Evolutionary conservation across 129 eudicot genomes (phyloP).

Genomic region (Centaurea solstitialis): DNA sequence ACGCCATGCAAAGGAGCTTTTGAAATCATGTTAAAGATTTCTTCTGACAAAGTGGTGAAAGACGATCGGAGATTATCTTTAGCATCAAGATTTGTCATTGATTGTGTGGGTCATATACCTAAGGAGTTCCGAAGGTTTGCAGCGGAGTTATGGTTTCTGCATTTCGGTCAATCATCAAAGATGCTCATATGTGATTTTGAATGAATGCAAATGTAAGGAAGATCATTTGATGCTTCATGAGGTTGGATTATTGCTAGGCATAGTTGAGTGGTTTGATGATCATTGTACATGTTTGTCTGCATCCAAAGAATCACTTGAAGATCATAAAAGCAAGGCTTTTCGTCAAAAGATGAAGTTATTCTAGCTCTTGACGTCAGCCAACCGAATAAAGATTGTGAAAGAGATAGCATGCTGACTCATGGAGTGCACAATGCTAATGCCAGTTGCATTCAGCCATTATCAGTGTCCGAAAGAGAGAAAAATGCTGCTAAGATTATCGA

Average conservation of each 20-base stretch:
- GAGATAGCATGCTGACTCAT: conserved; percentile 12
- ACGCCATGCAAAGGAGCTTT: conserved; percentile 65
- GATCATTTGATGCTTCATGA: conserved; percentile 80
- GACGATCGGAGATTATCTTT: conserved; percentile 22
- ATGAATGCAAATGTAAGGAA: conserved; percentile 52
- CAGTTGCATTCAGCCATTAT: conserved; percentile 10
- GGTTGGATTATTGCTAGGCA: conserved; percentile 75
- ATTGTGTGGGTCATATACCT: conserved; percentile 70
- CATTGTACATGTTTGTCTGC: conserved; percentile 33
- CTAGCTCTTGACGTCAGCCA: conserved; percentile 25
- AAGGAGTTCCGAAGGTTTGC: conserved; percentile 69
- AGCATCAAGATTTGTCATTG: conserved; percentile 60
- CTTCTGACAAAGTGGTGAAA: conserved; percentile 29
- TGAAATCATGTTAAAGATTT: conserved; percentile 47
- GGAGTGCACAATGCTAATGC: conserved; percentile 21
- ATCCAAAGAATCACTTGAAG: conserved; percentile 24
- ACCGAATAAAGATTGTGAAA: conserved; percentile 17
- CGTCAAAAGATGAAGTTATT: conserved; percentile 9
- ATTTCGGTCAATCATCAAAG: conserved; percentile 46
- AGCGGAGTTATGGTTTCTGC: conserved; percentile 73
- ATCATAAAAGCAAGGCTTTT: conserved; percentile 11
- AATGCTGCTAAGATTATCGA: conserved; percentile 56
- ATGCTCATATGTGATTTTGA: conserved; percentile 60
- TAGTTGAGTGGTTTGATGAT: conserved; percentile 79
- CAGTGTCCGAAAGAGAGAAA: conserved; percentile 28